Evolutionary conservation across 1,139 yeast genomes (phyloP).

Genomic region (Suhomyces bokatorum): DNA sequence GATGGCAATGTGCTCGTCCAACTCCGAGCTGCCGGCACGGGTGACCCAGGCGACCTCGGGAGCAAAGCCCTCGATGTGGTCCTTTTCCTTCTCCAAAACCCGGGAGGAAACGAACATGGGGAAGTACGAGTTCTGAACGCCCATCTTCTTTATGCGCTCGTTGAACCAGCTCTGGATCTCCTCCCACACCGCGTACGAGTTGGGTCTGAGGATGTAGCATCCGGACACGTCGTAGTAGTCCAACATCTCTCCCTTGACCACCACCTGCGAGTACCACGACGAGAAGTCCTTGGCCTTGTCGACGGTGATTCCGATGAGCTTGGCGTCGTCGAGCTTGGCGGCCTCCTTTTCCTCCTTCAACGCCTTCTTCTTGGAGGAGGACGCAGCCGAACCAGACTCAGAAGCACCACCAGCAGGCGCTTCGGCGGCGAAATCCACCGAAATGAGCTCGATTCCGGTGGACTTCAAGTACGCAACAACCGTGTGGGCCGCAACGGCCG

Average conservation of each 20-base stretch:
- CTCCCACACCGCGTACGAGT: constrained; percentile 95
- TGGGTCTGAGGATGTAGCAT: constrained; percentile 96
- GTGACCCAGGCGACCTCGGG: constrained; percentile 99
- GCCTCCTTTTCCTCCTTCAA: constrained; percentile 38
- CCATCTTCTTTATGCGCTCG: constrained; percentile 73
- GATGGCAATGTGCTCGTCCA: constrained; percentile 97
- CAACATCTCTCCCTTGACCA: constrained; percentile 95
- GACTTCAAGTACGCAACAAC: constrained; percentile 54
- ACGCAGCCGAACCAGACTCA: constrained; percentile 21
- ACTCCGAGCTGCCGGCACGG: constrained; percentile 86
- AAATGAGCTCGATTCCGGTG: constrained; percentile 54
- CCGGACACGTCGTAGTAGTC: constrained; percentile 99
- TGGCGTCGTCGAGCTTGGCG: constrained; percentile 80
- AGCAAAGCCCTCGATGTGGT: constrained; percentile 98
- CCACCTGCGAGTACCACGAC: constrained; percentile 95
- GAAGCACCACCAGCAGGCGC: constrained; percentile 33
- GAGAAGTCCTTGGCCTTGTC: constrained; percentile 92
- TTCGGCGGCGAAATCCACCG: constrained; percentile 60
- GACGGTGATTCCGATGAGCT: constrained; percentile 92
- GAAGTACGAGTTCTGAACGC: constrained; percentile 94
- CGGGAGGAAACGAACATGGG: constrained; percentile 96
- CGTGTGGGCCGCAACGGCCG: constrained; percentile 54
- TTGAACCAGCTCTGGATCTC: constrained; percentile 87
- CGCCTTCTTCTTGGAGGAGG: constrained; percentile 22
- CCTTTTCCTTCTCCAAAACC: constrained; percentile 96